These are phyloP conservation scores for Phanerochaete sordida DNA, from an alignment of 768 basidiomycete species.

Conservation along the genomic window DNA sequence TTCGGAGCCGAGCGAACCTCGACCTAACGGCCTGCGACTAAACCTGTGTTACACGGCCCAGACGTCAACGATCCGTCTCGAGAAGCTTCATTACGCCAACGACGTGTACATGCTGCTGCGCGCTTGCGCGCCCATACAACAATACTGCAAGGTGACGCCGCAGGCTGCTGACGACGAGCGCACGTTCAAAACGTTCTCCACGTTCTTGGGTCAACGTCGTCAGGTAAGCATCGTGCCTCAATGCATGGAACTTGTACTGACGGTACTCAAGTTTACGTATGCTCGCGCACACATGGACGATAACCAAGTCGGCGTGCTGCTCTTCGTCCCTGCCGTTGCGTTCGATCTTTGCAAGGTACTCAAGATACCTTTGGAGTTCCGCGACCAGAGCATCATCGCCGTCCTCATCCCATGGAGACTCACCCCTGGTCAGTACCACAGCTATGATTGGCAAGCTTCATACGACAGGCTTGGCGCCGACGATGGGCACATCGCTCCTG, in stretches of 20 bases:
- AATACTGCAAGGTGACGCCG: slow-evolving; percentile 49
- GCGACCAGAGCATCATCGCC: slow-evolving; percentile 32
- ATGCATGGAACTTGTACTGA: not conserved
- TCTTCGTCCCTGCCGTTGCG: slow-evolving; percentile 49
- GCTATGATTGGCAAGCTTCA: slow-evolving; percentile 15
- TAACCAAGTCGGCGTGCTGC: slow-evolving; percentile 44
- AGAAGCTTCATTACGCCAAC: slow-evolving; percentile 43
- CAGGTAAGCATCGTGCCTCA: slow-evolving; percentile 37
- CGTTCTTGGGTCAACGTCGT: slow-evolving; percentile 43
- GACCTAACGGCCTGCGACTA: slow-evolving; percentile 43
- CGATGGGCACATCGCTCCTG: slow-evolving; percentile 9
- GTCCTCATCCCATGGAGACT: slow-evolving; percentile 48
- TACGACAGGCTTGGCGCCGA: not conserved
- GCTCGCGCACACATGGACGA: slow-evolving; percentile 46
- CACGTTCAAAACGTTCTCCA: slow-evolving; percentile 37
- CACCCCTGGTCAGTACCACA: slow-evolving; percentile 29
- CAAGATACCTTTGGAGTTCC: slow-evolving; percentile 38
- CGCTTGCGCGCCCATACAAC: slow-evolving; percentile 47
- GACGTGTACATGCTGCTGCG: slow-evolving; percentile 46
- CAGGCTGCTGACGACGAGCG: slow-evolving; percentile 35
- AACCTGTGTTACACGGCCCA: slow-evolving; percentile 40
- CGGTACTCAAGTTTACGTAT: slow-evolving; percentile 41
- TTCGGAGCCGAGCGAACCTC: slow-evolving; percentile 39
- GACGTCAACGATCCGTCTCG: slow-evolving; percentile 39
- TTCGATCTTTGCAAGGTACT: slow-evolving; percentile 34